Conservation (phyloP, 495 filamentous ascomycete species). For the Aspergillus panamensis region DNA sequence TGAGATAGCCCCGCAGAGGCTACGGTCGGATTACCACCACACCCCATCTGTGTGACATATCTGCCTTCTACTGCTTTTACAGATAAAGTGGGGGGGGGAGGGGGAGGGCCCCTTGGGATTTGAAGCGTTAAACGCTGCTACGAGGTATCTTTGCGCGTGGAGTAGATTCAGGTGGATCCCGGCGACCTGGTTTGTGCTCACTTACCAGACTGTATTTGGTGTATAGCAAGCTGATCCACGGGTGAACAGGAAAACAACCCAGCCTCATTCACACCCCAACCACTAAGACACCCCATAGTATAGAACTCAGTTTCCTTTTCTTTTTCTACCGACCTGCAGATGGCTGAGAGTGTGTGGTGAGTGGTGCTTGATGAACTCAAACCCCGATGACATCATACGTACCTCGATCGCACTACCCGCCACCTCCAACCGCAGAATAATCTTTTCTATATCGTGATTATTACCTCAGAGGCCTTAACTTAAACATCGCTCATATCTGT, state of each 20-base stretch:
- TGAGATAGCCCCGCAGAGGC: conserved; percentile 28
- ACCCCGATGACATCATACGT: conserved; percentile 6
- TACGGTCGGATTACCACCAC: not conserved
- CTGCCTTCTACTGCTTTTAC: not conserved
- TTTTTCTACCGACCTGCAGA: too few species aligned
- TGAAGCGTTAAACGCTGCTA: not conserved
- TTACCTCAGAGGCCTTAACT: too few species aligned
- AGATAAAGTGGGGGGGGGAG: not conserved
- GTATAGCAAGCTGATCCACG: not conserved
- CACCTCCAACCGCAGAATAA: not conserved
- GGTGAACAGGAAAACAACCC: not conserved
- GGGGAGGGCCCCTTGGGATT: not conserved
- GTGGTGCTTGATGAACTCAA: not conserved
- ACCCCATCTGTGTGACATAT: not conserved
- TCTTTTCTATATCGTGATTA: not conserved
- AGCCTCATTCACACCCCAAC: not conserved
- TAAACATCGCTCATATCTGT: too few species aligned
- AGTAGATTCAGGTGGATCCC: not conserved
- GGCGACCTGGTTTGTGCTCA: not conserved
- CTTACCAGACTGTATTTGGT: not conserved
- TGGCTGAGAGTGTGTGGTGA: not conserved
- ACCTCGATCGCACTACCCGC: not conserved
- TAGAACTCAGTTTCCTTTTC: not conserved
- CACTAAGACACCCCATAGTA: too few species aligned
- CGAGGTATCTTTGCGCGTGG: not conserved